Evolutionary conservation across 257 asterid genomes (phyloP).

Genomic region (Misopates orontium): DNA sequence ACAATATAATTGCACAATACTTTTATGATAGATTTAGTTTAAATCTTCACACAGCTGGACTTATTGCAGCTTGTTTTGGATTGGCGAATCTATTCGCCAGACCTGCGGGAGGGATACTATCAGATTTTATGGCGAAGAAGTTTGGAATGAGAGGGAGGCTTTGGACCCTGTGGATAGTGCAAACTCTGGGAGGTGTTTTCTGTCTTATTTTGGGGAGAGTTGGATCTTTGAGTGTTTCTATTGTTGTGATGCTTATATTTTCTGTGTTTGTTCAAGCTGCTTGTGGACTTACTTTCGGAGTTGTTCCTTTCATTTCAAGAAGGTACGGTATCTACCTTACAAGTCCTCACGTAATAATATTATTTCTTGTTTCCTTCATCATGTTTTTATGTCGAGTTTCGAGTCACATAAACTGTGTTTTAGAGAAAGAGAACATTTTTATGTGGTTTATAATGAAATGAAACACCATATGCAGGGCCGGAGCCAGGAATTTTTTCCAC

Average conservation of each 20-base stretch:
- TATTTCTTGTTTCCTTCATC: no score
- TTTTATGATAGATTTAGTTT: slow-evolving; percentile 71
- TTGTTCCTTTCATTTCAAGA: slow-evolving; percentile 77
- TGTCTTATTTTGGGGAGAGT: slow-evolving; percentile 66
- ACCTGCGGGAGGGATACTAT: slow-evolving; percentile 81
- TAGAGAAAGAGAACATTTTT: no score
- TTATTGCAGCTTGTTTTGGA: slow-evolving; percentile 83
- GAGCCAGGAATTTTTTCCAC: no score
- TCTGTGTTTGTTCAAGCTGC: slow-evolving; percentile 88
- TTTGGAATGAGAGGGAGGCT: slow-evolving; percentile 86
- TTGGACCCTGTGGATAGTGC: slow-evolving; percentile 75
- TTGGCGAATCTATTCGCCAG: slow-evolving; percentile 69
- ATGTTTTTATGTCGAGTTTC: no score
- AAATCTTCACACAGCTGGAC: slow-evolving; percentile 76
- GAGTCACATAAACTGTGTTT: no score
- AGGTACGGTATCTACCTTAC: no score
- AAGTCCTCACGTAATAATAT: no score
- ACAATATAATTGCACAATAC: slow-evolving; percentile 83
- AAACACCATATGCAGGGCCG: no score
- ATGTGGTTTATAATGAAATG: no score
- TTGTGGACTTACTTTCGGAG: slow-evolving; percentile 90
- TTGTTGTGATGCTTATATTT: slow-evolving; percentile 68
- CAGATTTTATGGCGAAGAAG: slow-evolving; percentile 57
- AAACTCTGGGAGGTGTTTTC: slow-evolving; percentile 65
- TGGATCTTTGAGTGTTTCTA: slow-evolving; percentile 50